phyloP scores from a whole-genome alignment of 2,329 filamentous ascomycete species.

The Alternaria alternata region DNA sequence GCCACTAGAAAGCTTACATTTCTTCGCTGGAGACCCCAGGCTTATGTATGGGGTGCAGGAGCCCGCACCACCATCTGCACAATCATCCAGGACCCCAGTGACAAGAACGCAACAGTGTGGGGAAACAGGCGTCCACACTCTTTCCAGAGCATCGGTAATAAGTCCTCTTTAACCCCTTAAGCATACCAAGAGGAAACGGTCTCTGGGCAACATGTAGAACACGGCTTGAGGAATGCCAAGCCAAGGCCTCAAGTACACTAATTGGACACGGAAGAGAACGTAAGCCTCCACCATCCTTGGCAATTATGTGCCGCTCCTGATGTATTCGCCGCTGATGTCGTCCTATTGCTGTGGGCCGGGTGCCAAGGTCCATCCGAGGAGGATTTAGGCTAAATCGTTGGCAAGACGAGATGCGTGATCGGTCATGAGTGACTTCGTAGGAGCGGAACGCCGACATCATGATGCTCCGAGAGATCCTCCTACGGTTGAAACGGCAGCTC shows the following conservation, averaged over 20 bases:
- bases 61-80: slow-evolving; percentile 7
- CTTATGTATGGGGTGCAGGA: slow-evolving; percentile 16
- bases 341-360: not conserved
- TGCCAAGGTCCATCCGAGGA: slow-evolving; percentile 16
- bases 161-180: slow-evolving; percentile 17
- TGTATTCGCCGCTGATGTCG: slow-evolving; percentile 12
- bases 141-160: slow-evolving; percentile 14
- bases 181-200: slow-evolving; percentile 17
- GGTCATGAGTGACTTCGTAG: not conserved
- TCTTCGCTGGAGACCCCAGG: slow-evolving; percentile 8
- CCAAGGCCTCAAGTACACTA: not conserved
- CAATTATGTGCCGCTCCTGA: slow-evolving; percentile 5
- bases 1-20: slow-evolving; percentile 7
- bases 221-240: slow-evolving; percentile 5
- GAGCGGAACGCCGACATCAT: slow-evolving; percentile 1
- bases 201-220: slow-evolving; percentile 10
- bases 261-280: slow-evolving; percentile 7
- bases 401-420: not conserved
- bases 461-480: slow-evolving; percentile 4
- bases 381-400: slow-evolving; percentile 24
- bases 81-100: slow-evolving; percentile 32
- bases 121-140: slow-evolving; percentile 12
- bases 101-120: slow-evolving; percentile 17
- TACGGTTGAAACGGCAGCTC: slow-evolving; percentile 2
- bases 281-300: slow-evolving; percentile 10